Conservation (phyloP, 495 filamentous ascomycete genomes). For the Xylaria palmicola region DNA sequence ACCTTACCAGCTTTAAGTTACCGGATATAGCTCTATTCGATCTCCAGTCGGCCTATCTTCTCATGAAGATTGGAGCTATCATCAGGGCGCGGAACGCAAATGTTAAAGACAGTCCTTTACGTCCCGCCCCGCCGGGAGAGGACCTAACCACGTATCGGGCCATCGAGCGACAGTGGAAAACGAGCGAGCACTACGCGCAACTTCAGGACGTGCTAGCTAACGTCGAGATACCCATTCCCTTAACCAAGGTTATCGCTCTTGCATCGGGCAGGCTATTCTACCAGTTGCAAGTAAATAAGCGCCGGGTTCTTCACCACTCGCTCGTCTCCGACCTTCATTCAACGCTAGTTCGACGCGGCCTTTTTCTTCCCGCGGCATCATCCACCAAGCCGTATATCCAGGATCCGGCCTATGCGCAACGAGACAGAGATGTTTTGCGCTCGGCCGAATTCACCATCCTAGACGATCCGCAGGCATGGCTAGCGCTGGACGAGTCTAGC, state of each 20-base stretch:
- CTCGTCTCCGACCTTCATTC: slow-evolving; percentile 11
- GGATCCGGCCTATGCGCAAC: slow-evolving; percentile 27
- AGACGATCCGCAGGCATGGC: slow-evolving; percentile 30
- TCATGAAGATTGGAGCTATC: too few relatives aligned
- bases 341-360: background rate
- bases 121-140: background rate
- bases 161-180: slow-evolving; percentile 11
- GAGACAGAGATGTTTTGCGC: slow-evolving; percentile 20
- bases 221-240: slow-evolving; percentile 9
- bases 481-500: slow-evolving; percentile 26
- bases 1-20: too few relatives aligned
- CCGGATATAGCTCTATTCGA: too few relatives aligned
- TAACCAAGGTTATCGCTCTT: slow-evolving; percentile 25
- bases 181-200: slow-evolving; percentile 11
- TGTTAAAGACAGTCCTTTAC: background rate
- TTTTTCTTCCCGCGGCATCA: background rate
- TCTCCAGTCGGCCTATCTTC: too few relatives aligned
- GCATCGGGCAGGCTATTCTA: slow-evolving; percentile 16
- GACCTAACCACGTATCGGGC: background rate
- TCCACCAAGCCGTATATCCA: slow-evolving; percentile 24
- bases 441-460: slow-evolving; percentile 17
- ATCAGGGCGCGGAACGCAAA: background rate
- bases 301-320: slow-evolving; percentile 13
- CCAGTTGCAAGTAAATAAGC: background rate
- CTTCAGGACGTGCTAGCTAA: slow-evolving; percentile 10